phyloP scores from a whole-genome alignment of 208 protist genomes.

The Crithidia sp. region DNA sequence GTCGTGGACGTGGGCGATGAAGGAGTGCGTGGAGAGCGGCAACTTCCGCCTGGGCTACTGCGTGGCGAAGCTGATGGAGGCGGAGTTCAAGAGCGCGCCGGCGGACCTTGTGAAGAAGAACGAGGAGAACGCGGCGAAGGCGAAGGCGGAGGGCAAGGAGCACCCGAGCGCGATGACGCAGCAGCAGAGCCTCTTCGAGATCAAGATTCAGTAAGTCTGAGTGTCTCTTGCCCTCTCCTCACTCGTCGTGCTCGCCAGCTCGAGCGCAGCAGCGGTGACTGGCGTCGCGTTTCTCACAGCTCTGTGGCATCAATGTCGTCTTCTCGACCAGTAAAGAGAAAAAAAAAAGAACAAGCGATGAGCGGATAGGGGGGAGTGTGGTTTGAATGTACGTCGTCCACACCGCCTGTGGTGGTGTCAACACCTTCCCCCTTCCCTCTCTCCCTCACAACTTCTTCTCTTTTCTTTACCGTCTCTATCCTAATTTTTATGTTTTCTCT shows the following conservation, averaged over 20 bases:
- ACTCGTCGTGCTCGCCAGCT: conserved; percentile 13
- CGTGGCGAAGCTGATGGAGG: conserved; percentile 75
- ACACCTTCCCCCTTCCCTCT: background rate
- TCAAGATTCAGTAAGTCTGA: conserved; percentile 83
- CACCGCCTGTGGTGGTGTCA: too few species aligned
- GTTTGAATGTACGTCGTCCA: too few species aligned
- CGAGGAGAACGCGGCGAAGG: conserved; percentile 80
- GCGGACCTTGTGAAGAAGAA: conserved; percentile 82
- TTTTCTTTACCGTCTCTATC: too few species aligned
- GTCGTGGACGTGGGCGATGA: conserved; percentile 88
- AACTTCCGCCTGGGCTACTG: conserved; percentile 87
- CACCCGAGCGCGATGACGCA: conserved; percentile 72
- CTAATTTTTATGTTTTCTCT: too few species aligned
- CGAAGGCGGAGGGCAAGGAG: conserved; percentile 86
- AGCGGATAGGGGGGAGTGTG: too few species aligned
- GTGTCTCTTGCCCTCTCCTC: background rate
- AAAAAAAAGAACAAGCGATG: too few species aligned
- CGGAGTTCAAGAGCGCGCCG: conserved; percentile 79
- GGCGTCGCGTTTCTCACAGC: too few species aligned
- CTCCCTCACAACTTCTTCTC: background rate
- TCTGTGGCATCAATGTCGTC: too few species aligned
- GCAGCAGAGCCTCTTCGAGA: conserved; percentile 81
- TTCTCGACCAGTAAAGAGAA: too few species aligned
- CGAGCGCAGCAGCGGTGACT: too few species aligned
- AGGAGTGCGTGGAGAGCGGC: conserved; percentile 83